Evolutionary conservation across 345 rosid genomes (phyloP).

Genomic region (Mangifera indica): DNA sequence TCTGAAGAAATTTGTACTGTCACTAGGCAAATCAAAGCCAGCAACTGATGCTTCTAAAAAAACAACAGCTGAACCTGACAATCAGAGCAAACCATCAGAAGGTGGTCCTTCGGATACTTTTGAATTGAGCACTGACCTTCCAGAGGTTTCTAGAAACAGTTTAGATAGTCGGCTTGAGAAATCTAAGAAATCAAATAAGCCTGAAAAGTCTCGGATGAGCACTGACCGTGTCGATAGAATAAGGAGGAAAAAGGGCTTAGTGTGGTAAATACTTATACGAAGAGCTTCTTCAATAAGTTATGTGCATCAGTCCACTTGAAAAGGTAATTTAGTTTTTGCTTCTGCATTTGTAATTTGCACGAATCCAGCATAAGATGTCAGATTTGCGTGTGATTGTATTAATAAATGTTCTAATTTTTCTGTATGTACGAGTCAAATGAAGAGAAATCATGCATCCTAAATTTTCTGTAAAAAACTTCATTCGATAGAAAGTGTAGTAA

Average conservation of each 20-base stretch:
- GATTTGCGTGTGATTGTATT: conserved; percentile 26
- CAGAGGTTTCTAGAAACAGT: conserved; percentile 89
- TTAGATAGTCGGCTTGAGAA: conserved; percentile 93
- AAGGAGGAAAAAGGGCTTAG: conserved; percentile 65
- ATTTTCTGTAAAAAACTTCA: conserved; percentile 24
- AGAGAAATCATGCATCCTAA: conserved; percentile 18
- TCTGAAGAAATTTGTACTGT: conserved; percentile 65
- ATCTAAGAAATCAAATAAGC: conserved; percentile 79
- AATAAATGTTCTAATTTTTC: conserved; percentile 28
- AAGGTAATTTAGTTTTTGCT: conserved; percentile 27
- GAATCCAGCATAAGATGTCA: conserved; percentile 21
- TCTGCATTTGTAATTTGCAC: conserved; percentile 22
- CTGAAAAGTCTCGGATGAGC: conserved; percentile 94
- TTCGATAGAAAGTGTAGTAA: background rate
- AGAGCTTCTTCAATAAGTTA: conserved; percentile 31
- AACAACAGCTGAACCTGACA: conserved; percentile 38
- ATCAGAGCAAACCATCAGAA: conserved; percentile 50
- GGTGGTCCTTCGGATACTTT: conserved; percentile 62
- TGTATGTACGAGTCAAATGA: conserved; percentile 30
- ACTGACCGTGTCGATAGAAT: conserved; percentile 78
- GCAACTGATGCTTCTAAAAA: conserved; percentile 39
- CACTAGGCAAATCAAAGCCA: conserved; percentile 56
- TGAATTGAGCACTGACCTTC: conserved; percentile 65
- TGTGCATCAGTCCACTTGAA: conserved; percentile 17
- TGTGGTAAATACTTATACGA: conserved; percentile 59